Conservation (phyloP, 441 rosid genomes). For the Gossypium gossypioides region DNA sequence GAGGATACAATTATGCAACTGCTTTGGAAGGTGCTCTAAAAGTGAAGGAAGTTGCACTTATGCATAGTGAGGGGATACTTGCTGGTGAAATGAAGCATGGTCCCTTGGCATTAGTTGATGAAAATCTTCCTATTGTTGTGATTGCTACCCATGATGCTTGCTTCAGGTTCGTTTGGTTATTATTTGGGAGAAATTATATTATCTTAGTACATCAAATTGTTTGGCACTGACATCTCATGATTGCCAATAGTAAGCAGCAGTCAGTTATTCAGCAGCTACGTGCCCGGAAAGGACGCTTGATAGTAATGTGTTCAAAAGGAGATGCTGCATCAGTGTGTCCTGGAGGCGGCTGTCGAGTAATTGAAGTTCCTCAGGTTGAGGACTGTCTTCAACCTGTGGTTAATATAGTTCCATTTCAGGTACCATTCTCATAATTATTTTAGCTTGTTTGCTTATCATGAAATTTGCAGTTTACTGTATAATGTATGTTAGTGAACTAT, state of each 20-base stretch:
- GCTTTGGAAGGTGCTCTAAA: constrained; percentile 90
- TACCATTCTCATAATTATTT: constrained; percentile 14
- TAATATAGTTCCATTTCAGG: constrained; percentile 86
- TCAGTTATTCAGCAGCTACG: constrained; percentile 90
- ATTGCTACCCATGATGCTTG: constrained; percentile 80
- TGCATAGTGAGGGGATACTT: constrained; percentile 93
- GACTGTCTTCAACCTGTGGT: constrained; percentile 96
- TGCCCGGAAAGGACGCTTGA: constrained; percentile 80
- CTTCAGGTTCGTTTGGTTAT: constrained; percentile 44
- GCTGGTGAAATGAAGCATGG: constrained; percentile 99
- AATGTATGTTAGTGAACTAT: not conserved
- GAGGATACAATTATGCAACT: constrained; percentile 90
- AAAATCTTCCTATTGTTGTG: constrained; percentile 76
- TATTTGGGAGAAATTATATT: not conserved
- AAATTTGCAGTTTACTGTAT: not conserved
- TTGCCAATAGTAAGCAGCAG: constrained; percentile 68
- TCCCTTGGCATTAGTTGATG: constrained; percentile 87
- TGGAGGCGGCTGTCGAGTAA: constrained; percentile 57
- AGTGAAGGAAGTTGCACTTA: constrained; percentile 91
- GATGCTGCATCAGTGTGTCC: constrained; percentile 65
- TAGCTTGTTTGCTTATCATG: not conserved
- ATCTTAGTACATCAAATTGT: not conserved
- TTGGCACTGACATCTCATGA: constrained; percentile 4
- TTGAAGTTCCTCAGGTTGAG: constrained; percentile 86
- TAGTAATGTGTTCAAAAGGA: constrained; percentile 74